Evolutionary conservation across 73 alveolate species (phyloP), one percentile per base, ranked within the genome.

Genomic region (Symbiodinium natans): DNA sequence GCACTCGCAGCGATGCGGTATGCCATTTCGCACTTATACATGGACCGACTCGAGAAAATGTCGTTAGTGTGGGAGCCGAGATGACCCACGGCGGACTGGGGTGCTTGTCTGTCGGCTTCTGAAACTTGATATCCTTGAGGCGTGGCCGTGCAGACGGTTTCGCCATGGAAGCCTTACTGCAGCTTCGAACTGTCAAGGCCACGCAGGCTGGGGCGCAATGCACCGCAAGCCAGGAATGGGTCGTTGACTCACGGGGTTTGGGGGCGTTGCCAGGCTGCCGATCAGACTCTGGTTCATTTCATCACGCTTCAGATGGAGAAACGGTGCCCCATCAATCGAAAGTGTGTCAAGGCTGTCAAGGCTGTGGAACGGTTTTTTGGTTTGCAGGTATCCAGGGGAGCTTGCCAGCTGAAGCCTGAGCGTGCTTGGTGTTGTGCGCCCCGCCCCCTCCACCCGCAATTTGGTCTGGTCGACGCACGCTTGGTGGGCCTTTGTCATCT

Each of bases 91-190:
- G n/a, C n/a, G n/a, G n/a, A n/a, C n/a, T n/a, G n/a, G n/a, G n/a
- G n/a, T n/a, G n/a, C n/a, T n/a, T n/a, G n/a, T n/a, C n/a, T n/a
- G n/a, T n/a, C n/a, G n/a, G n/a, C n/a, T n/a, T n/a, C n/a, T n/a
- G n/a, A n/a, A n/a, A 46, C 59, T 46, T 46, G 59, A 46, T 29
- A 3, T 17, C 29, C 17, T 33, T 42, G 54, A 90, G 97, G 97
- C 97, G 97, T 39, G 97, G 97, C 34, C 97, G 97, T 3, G 97
- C 97, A 27, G 97, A 90, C 41, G 97, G 97, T 25, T 90, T 90
- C 17, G 63, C 95, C 75, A 88, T 88, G 95, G 95, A 90, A 33
- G 88, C 97, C 27, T 41, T 90, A 89, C 80, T 90, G 39, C 97
- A 90, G 88, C 97, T 90, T 29, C 89, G 97, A 36, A 90, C 97